Conservation (phyloP, 2,329 filamentous ascomycete genomes). For the Rutstroemia sp. region DNA sequence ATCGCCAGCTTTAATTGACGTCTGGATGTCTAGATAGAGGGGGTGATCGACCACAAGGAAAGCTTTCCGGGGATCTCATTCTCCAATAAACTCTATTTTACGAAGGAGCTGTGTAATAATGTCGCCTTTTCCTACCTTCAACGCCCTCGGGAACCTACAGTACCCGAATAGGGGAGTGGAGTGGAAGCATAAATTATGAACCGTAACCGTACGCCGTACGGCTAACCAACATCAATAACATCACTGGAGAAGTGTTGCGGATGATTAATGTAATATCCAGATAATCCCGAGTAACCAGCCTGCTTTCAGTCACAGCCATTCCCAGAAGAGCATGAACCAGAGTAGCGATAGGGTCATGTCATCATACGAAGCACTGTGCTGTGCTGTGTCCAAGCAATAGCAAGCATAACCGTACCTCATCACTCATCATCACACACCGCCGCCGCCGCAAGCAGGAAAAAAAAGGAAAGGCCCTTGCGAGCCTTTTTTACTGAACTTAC, state of each 20-base stretch:
- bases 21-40: background rate
- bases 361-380: background rate
- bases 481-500: background rate
- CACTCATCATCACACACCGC: constrained; percentile 7
- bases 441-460: background rate
- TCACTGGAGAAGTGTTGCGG: too few species aligned
- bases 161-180: background rate
- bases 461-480: constrained; percentile 3
- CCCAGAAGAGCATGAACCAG: too few species aligned
- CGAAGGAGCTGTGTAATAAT: background rate
- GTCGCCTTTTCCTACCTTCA: too few species aligned
- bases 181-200: too few species aligned
- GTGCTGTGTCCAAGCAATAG: too few species aligned
- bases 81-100: background rate
- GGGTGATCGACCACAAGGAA: background rate
- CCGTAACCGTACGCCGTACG: too few species aligned
- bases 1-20: background rate
- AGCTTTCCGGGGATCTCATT: background rate
- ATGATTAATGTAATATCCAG: too few species aligned
- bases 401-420: background rate
- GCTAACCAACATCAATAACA: too few species aligned
- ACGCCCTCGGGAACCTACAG: background rate
- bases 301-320: background rate
- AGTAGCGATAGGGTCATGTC: background rate
- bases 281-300: background rate